Conservation (phyloP, 768 basidiomycete species). For the Aureoboletus auriporus region DNA sequence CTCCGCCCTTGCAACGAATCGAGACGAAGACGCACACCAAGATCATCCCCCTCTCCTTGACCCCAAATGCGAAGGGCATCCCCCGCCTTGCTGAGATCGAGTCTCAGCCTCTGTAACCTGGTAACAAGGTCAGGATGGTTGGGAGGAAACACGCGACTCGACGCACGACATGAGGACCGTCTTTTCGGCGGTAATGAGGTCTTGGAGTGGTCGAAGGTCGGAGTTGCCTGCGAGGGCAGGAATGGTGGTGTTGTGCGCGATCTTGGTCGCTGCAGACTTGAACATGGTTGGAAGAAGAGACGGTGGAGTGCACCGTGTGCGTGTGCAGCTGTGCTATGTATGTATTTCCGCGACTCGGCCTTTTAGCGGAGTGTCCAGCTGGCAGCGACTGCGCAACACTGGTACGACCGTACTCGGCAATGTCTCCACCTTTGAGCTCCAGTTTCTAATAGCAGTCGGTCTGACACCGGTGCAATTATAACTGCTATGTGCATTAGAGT, state of each 20-base stretch:
- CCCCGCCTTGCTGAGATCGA: slow-evolving; percentile 63
- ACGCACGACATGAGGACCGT: slow-evolving; percentile 69
- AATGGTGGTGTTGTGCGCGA: slow-evolving; percentile 86
- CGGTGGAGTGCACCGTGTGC: slow-evolving; percentile 6
- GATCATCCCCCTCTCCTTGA: slow-evolving; percentile 76
- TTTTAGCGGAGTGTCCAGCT: too few species aligned
- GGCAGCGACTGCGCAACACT: too few species aligned
- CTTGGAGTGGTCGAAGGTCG: slow-evolving; percentile 79
- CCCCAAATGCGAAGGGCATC: slow-evolving; percentile 76
- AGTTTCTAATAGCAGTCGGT: too few species aligned
- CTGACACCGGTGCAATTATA: too few species aligned
- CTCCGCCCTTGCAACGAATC: neutral
- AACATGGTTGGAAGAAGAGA: slow-evolving; percentile 48
- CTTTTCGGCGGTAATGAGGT: slow-evolving; percentile 89
- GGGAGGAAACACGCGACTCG: neutral
- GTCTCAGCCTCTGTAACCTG: slow-evolving; percentile 63
- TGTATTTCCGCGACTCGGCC: neutral
- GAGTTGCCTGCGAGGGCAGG: slow-evolving; percentile 68
- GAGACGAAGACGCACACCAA: slow-evolving; percentile 48
- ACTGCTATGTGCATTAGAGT: too few species aligned
- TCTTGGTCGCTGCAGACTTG: slow-evolving; percentile 70
- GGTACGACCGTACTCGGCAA: too few species aligned
- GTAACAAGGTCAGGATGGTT: neutral
- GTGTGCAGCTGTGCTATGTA: neutral
- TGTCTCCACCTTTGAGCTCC: too few species aligned